These are phyloP conservation scores for Thymus quinquecostatus DNA, from an alignment of 257 asterid genomes.

Conservation along the genomic window DNA sequence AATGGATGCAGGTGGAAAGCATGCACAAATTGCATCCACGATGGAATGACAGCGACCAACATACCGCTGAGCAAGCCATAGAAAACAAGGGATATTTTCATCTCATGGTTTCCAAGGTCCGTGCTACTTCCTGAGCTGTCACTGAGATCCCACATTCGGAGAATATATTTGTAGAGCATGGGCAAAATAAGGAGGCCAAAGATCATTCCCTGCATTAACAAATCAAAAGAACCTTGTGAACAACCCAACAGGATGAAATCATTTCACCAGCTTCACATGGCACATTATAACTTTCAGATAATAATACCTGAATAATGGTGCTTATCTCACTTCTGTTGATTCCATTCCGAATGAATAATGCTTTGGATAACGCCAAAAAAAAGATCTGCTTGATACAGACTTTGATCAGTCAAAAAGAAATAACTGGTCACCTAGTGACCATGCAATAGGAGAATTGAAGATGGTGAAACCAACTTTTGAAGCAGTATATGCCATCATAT, in stretches of 20 bases:
- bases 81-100: slow-evolving; percentile 62
- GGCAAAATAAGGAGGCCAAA: slow-evolving; percentile 84
- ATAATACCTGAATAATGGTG: slow-evolving; percentile 82
- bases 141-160: slow-evolving; percentile 47
- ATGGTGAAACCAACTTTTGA: slow-evolving; percentile 58
- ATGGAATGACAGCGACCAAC: slow-evolving; percentile 65
- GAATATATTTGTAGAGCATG: slow-evolving; percentile 49
- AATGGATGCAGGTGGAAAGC: slow-evolving; percentile 71
- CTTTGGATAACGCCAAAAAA: slow-evolving; percentile 43
- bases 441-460: slow-evolving; percentile 35
- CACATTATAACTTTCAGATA: slow-evolving; percentile 29
- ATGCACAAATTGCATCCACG: slow-evolving; percentile 91
- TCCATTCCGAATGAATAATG: slow-evolving; percentile 40
- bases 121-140: slow-evolving; percentile 36
- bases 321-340: slow-evolving; percentile 75
- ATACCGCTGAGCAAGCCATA: slow-evolving; percentile 49
- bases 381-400: slow-evolving; percentile 53
- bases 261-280: slow-evolving; percentile 16
- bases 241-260: not conserved
- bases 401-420: slow-evolving; percentile 35
- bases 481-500: slow-evolving; percentile 69
- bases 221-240: slow-evolving; percentile 23
- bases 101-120: slow-evolving; percentile 48
- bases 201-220: slow-evolving; percentile 65
- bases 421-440: slow-evolving; percentile 12